phyloP scores from a whole-genome alignment of 768 basidiomycete genomes.

The Phanerochaete carnosa region DNA sequence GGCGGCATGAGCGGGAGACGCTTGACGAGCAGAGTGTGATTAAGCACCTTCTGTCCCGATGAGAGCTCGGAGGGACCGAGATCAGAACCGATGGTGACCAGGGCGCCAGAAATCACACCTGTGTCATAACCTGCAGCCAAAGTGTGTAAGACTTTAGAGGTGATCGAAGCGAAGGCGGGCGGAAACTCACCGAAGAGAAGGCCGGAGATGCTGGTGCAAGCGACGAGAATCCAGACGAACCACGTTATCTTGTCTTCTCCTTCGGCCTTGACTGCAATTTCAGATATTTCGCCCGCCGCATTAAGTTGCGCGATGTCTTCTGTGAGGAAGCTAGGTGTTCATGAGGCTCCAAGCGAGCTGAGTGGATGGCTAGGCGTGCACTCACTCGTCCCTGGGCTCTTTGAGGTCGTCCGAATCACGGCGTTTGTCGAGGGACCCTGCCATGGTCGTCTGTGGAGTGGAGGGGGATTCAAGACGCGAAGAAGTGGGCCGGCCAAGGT shows the following conservation, averaged over 20 bases:
- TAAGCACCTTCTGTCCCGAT: conserved; percentile 49
- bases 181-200: conserved; percentile 61
- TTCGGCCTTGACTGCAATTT: conserved; percentile 56
- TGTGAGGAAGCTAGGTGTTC: conserved; percentile 2
- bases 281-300: conserved; percentile 49
- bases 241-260: conserved; percentile 65
- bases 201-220: conserved; percentile 73
- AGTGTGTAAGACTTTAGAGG: neutral
- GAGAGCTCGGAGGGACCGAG: conserved; percentile 56
- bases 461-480: neutral
- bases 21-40: conserved; percentile 25
- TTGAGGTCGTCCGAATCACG: conserved; percentile 8
- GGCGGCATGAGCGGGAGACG: conserved; percentile 29
- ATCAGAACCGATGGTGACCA: conserved; percentile 68
- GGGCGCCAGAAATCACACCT: conserved; percentile 77
- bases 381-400: conserved; percentile 10
- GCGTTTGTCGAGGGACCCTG: neutral
- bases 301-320: conserved; percentile 14
- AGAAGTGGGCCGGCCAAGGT: neutral
- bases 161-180: neutral
- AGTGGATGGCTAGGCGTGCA: neutral
- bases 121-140: conserved; percentile 66
- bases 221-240: conserved; percentile 78
- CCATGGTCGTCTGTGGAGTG: conserved; percentile 1
- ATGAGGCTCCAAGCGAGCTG: neutral